These are phyloP conservation scores for Knoxdaviesia proteae DNA, from an alignment of 2,329 filamentous ascomycete genomes.

Conservation along the genomic window DNA sequence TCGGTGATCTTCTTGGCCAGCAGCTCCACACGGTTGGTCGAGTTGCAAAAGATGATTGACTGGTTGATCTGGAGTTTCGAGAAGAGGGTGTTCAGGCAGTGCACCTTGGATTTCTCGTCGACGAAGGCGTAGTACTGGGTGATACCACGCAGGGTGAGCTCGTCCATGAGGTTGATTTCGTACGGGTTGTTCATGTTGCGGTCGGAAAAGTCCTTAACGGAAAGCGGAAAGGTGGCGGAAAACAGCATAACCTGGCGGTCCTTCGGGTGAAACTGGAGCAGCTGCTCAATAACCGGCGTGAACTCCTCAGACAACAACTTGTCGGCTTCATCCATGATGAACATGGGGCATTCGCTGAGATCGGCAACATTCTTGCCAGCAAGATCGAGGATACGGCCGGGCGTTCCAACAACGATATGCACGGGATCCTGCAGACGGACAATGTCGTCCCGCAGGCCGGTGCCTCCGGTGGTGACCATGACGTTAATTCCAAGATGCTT, in stretches of 20 bases:
- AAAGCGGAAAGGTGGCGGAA: conserved; percentile 90
- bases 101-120: conserved; percentile 97
- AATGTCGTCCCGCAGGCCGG: conserved; percentile 87
- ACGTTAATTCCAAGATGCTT: conserved; percentile 96
- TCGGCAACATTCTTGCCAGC: conserved; percentile 94
- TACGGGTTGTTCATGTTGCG: conserved; percentile 95
- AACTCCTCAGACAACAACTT: conserved; percentile 95
- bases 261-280: conserved; percentile 86
- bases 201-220: conserved; percentile 94
- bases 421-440: conserved; percentile 84
- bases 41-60: conserved; percentile 99
- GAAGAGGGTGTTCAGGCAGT: conserved; percentile 96
- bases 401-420: conserved; percentile 94
- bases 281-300: conserved; percentile 89
- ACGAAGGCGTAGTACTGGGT: conserved; percentile 99
- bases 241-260: conserved; percentile 99
- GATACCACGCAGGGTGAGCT: conserved; percentile 91
- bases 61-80: conserved; percentile 99
- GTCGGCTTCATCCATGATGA: conserved; percentile 98
- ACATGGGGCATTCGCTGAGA: conserved; percentile 86
- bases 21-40: conserved; percentile 91
- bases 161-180: conserved; percentile 99
- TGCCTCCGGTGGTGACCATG: conserved; percentile 97
- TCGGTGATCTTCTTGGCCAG: conserved; percentile 99
- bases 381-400: conserved; percentile 85